Evolutionary conservation across 345 rosid genomes (phyloP), one percentile per base, ranked within the genome.

Genomic region (Tarenaya hassleriana): DNA sequence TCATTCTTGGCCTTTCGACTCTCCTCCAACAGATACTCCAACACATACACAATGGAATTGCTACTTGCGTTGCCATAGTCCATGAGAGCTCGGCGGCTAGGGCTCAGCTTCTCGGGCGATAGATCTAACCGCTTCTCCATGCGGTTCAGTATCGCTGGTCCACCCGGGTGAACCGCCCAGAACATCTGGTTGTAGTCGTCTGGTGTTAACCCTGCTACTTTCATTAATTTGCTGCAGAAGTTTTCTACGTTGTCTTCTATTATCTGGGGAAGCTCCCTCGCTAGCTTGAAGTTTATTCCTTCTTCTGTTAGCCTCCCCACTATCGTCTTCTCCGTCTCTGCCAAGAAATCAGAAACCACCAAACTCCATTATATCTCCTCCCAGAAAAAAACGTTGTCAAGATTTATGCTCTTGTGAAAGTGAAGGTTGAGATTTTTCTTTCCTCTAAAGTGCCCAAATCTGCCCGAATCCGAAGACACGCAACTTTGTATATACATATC

Each of bases 131-230:
- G 67, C 69, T 86, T 88, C 18, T 92, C 99, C 44, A 88, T 61
- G 44, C 94, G 62, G 62, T 92, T 85, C 72, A 92, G 61, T 55
- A 92, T 92, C 27, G 97, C 98, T 3, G 98, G 98, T 10, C 97
- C 98, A 0, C 98, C 98, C 1, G 97, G 98, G 73, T 92, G 97
- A 60, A 92, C 97, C 7, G 94, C 97, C 98, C 98, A 92, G 56
- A 88, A 92, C 62, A 92, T 42, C 53, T 75, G 70, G 69, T 85
- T 83, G 34, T 85, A 92, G 50, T 81, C 87, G 41, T 68, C 55
- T 8, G 73, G 45, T 10, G 70, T 55, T 8, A 81, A 38, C 16
- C 79, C 82, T 0, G 65, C 69, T 38, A 61, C 62, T 21, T 47
- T 73, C 78, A 81, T 77, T 38, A 92, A 63, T 62, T 76, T 82